Evolutionary conservation across 306 rosid species (phyloP), one percentile per base, ranked within the genome.

Genomic region (Trichosanthes cucumerina): DNA sequence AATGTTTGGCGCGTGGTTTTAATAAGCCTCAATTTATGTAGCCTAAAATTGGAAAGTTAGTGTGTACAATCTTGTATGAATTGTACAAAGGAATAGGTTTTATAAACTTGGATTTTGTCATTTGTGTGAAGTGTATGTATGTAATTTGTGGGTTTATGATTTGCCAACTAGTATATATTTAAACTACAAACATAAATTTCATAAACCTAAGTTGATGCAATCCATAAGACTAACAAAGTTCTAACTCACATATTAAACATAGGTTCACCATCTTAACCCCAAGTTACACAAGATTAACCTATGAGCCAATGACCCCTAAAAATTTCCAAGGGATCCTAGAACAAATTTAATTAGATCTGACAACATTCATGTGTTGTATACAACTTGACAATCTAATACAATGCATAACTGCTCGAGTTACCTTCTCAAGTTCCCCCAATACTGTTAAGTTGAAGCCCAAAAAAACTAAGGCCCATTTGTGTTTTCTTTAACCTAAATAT

Each of bases 351-450:
- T n/a, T n/a, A n/a, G n/a, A n/a, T n/a, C n/a, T n/a, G n/a, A n/a
- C n/a, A n/a, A n/a, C n/a, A n/a, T n/a, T n/a, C n/a, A n/a, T n/a
- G n/a, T n/a, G n/a, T n/a, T n/a, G n/a, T 13, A 65, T 38, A 18
- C 28, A 9, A 38, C 16, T 15, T 4, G 4, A 7, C n/a, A 56
- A 9, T 41, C 14, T n/a, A 56, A 24, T 76, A 59, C 58, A 77
- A 28, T 49, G 58, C 34, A 7, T 33, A 36, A 65, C 34, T 38
- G 47, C 41, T 75, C 33, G 23, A 58, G 6, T 80, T 68, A 90
- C 99, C 97, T 95, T 95, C 81, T 88, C 97, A 74, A 95, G 99
- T 71, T 95, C 99, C 86, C 91, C 96, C 82, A 84, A 76, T 1
- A 95, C 97, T 58, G 96, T n/a, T n/a, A n/a, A n/a, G n/a, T n/a